These are phyloP conservation scores for Leishmania amazonensis DNA, from an alignment of 208 protist species.

Conservation along the genomic window DNA sequence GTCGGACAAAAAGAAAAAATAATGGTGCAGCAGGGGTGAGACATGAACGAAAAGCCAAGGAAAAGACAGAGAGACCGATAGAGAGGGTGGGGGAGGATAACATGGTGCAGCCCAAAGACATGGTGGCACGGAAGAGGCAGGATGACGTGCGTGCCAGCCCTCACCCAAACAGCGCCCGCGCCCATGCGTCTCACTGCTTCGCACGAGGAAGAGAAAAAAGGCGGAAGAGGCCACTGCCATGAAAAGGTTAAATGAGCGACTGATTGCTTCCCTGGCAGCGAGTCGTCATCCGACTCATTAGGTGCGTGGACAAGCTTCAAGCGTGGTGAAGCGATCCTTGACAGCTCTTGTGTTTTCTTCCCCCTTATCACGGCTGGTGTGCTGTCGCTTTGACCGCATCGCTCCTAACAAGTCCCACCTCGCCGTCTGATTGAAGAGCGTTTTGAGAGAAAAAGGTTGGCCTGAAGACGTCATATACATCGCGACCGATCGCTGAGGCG, in stretches of 20 bases:
- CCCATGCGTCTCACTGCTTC: not conserved
- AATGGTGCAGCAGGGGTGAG: not conserved
- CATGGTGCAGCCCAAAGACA: not conserved
- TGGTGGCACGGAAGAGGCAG: too few species aligned
- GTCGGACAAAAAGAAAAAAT: too few species aligned
- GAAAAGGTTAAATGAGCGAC: not conserved
- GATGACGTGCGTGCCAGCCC: not conserved
- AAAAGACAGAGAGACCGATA: not conserved
- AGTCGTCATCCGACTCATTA: not conserved
- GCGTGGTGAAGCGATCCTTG: not conserved
- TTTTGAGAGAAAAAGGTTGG: not conserved
- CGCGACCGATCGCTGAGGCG: not conserved
- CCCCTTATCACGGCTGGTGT: not conserved
- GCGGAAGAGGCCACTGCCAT: not conserved
- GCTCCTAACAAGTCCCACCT: not conserved
- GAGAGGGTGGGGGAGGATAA: not conserved
- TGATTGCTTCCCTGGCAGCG: not conserved
- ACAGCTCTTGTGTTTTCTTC: not conserved
- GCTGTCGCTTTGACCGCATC: not conserved
- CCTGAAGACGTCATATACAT: not conserved
- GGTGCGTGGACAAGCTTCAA: not conserved
- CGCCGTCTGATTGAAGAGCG: not conserved
- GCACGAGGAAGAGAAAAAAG: not conserved
- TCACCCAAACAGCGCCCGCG: not conserved
- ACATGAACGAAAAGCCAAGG: not conserved